phyloP scores from a whole-genome alignment of 106 monocot species.

The Platanthera zijinensis region DNA sequence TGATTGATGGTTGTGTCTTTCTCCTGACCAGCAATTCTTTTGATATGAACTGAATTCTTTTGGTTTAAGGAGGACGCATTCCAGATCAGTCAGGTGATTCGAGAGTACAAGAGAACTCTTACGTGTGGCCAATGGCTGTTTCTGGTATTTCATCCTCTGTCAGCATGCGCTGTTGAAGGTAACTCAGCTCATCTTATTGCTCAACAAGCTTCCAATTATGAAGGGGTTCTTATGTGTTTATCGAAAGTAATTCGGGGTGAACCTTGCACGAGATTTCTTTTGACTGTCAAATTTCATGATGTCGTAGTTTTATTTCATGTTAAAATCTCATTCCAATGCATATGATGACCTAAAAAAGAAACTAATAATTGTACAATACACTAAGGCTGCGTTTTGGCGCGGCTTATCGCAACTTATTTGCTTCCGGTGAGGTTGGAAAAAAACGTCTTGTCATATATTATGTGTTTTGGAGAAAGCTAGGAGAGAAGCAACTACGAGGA shows the following conservation, averaged over 20 bases:
- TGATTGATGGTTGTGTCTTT: not conserved
- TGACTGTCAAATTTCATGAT: not conserved
- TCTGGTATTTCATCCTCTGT: constrained; percentile 31
- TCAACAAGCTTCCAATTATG: not conserved
- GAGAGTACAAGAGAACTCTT: constrained; percentile 83
- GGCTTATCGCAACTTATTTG: no score
- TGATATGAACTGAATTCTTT: not conserved
- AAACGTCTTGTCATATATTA: no score
- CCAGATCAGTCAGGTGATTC: constrained; percentile 94
- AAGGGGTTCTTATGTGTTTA: not conserved
- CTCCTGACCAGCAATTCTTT: not conserved
- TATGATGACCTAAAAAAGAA: no score
- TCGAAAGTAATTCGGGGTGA: not conserved
- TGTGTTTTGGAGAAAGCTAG: no score
- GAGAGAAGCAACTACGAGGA: no score
- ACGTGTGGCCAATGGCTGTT: constrained; percentile 98
- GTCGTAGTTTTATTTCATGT: no score
- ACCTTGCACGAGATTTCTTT: not conserved
- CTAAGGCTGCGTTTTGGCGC: no score
- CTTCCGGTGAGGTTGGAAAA: no score
- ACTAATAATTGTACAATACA: no score
- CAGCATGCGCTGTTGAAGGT: not conserved
- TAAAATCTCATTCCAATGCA: no score
- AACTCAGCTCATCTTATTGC: not conserved
- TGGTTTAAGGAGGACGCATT: constrained; percentile 78